Conservation (phyloP, 345 rosid genomes). For the Aquilaria yunnanensis region DNA sequence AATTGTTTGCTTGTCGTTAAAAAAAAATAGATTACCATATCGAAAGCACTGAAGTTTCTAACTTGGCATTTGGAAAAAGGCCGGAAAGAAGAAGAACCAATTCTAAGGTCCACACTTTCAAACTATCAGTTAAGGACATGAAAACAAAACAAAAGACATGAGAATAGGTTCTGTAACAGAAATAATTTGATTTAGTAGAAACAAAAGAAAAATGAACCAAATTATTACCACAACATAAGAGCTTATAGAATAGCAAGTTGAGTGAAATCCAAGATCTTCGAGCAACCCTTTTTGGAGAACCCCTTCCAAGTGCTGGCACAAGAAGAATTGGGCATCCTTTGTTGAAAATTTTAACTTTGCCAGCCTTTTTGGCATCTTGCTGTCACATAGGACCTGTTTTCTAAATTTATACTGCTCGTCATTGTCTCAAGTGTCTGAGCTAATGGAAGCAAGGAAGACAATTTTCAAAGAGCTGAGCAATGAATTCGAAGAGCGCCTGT, state of each 20-base stretch:
- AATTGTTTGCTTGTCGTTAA: too few relatives aligned
- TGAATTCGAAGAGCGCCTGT: conserved; percentile 70
- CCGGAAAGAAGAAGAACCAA: too few relatives aligned
- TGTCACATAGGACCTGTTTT: not conserved
- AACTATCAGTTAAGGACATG: too few relatives aligned
- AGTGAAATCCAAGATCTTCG: conserved; percentile 21
- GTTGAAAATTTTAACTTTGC: not conserved
- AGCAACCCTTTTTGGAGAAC: conserved; percentile 12
- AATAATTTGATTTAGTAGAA: not conserved
- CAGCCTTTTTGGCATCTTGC: not conserved
- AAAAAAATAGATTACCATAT: too few relatives aligned
- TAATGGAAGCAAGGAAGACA: conserved; percentile 68
- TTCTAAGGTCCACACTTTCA: too few relatives aligned
- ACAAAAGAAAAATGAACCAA: not conserved
- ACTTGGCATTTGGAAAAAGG: too few relatives aligned
- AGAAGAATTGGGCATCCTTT: not conserved
- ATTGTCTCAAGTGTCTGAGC: conserved; percentile 55
- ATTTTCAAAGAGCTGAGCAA: conserved; percentile 73
- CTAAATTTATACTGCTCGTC: not conserved
- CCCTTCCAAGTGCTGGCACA: conserved; percentile 9
- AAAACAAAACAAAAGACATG: too few relatives aligned
- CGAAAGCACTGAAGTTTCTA: too few relatives aligned
- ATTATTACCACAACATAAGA: conserved; percentile 48
- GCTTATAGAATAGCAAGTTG: conserved; percentile 35
- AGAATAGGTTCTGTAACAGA: not conserved